Percentiles rank a stretch among this genome's conserved stretches.
Conservation (phyloP, 75 land plant species). For the Picea sitchensis region DNA sequence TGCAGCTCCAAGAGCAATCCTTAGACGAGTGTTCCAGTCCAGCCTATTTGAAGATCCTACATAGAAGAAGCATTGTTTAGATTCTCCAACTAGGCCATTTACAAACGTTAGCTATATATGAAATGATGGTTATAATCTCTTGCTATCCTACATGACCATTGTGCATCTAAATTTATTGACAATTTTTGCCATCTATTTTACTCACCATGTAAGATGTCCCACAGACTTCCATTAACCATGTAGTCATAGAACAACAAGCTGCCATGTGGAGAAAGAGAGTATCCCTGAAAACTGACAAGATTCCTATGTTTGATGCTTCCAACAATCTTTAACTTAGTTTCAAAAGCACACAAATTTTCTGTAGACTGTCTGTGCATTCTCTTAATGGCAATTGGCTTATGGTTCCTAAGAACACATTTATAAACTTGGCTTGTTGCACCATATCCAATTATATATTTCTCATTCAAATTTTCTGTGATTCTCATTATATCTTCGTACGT, state of each 20-base stretch:
- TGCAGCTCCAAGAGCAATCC: constrained; percentile 87
- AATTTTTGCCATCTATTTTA: background rate
- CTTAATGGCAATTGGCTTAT: constrained; percentile 85
- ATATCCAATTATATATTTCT: constrained; percentile 72
- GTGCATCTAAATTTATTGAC: no score
- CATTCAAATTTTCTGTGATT: constrained; percentile 91
- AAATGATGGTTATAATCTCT: background rate
- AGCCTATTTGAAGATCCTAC: constrained; percentile 49
- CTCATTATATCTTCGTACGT: constrained; percentile 92
- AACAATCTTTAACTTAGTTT: constrained; percentile 76
- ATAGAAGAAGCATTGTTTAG: background rate
- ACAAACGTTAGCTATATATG: background rate
- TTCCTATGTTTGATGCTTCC: constrained; percentile 88
- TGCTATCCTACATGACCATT: no score
- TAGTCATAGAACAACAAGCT: constrained; percentile 86
- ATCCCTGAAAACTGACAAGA: constrained; percentile 85
- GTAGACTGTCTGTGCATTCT: constrained; percentile 75
- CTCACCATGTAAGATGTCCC: constrained; percentile 84
- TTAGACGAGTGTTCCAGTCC: constrained; percentile 82
- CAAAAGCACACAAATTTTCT: constrained; percentile 77
- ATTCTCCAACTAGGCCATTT: constrained; percentile 18
- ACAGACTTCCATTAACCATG: constrained; percentile 92
- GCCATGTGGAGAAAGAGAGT: constrained; percentile 74
- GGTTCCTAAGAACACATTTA: constrained; percentile 81
- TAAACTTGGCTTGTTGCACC: constrained; percentile 97